phyloP scores from a whole-genome alignment of 2,329 filamentous ascomycete species.

The Epichloe sibirici region DNA sequence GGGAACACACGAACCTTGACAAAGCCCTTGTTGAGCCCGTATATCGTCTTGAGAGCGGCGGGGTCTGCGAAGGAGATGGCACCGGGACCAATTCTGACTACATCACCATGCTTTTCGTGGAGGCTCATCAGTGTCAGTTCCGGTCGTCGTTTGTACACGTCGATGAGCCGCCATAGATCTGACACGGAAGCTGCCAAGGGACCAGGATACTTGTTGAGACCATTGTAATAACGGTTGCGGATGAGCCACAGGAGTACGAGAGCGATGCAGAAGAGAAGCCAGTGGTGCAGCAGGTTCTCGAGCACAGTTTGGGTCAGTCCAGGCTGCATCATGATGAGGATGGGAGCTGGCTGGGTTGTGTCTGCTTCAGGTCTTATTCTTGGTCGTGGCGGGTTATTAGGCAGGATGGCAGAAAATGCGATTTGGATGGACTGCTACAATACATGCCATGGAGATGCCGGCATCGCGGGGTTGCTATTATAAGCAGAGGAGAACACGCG shows the following conservation, averaged over 20 bases:
- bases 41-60: not conserved
- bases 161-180: not conserved
- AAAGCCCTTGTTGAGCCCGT: not conserved
- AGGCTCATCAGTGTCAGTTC: not conserved
- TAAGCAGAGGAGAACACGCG: no score
- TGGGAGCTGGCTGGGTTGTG: no score
- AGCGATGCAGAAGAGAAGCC: not conserved
- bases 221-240: not conserved
- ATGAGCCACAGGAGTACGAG: not conserved
- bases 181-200: not conserved
- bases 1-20: not conserved
- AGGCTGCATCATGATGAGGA: no score
- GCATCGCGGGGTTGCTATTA: no score
- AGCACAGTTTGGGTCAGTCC: not conserved
- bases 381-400: no score
- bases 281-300: not conserved
- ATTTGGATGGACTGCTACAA: no score
- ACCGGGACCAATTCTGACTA: not conserved
- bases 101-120: not conserved
- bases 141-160: not conserved
- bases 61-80: not conserved
- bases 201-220: not conserved
- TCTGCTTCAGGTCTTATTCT: no score
- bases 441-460: no score
- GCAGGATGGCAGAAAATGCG: no score